A percentile compares a stretch with the other conserved stretches of the same genome.
phyloP scores from a whole-genome alignment of 768 basidiomycete species.

The Calocybe indica region DNA sequence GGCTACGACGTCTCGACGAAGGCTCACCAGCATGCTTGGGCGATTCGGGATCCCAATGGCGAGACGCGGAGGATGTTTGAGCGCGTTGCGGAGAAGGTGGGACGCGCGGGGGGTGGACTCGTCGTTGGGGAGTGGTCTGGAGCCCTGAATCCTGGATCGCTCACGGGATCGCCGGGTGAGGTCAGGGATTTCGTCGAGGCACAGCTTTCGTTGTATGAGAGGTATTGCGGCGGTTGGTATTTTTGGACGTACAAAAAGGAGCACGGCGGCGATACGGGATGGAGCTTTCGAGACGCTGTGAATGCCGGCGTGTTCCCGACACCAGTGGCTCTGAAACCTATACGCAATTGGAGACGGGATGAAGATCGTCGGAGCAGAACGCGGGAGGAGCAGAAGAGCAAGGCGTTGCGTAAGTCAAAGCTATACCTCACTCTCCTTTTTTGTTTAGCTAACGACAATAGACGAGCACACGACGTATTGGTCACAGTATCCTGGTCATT shows the following conservation, averaged over 20 bases:
- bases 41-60: constrained; percentile 35
- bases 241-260: constrained; percentile 86
- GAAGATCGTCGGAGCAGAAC: constrained; percentile 12
- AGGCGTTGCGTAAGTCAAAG: constrained; percentile 23
- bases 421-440: background rate
- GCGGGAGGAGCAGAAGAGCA: constrained; percentile 20
- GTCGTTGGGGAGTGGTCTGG: constrained; percentile 80
- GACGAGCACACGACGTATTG: constrained; percentile 35
- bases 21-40: constrained; percentile 47
- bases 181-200: constrained; percentile 47
- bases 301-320: constrained; percentile 56
- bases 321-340: constrained; percentile 36
- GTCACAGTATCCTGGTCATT: constrained; percentile 45
- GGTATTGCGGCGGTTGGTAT: constrained; percentile 65
- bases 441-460: constrained; percentile 10
- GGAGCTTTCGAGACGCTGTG: constrained; percentile 66
- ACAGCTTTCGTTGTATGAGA: constrained; percentile 62
- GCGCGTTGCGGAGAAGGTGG: constrained; percentile 24
- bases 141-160: constrained; percentile 59
- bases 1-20: constrained; percentile 44
- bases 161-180: constrained; percentile 32
- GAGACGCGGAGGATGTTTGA: constrained; percentile 32
- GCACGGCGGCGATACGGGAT: constrained; percentile 58
- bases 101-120: constrained; percentile 33
- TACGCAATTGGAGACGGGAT: constrained; percentile 12